Percentiles rank a stretch among this genome's conserved stretches.
phyloP scores from a whole-genome alignment of 1,284 basidiomycete genomes.

The Baeospora myosura region DNA sequence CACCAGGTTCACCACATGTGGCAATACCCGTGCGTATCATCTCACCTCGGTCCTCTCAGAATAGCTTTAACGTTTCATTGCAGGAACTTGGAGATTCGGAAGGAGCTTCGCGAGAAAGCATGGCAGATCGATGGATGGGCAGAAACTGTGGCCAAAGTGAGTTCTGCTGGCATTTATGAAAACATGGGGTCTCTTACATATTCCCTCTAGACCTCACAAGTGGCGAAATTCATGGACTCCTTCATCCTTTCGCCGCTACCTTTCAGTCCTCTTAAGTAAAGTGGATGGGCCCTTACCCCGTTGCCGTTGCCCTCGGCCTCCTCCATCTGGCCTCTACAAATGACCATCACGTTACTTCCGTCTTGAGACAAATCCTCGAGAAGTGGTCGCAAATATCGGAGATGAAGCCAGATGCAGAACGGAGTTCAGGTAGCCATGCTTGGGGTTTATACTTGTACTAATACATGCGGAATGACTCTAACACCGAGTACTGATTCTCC shows the following conservation, averaged over 20 bases:
- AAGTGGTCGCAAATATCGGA: no score
- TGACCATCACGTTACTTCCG: not conserved
- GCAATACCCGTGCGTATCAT: conserved; percentile 77
- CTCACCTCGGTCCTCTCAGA: conserved; percentile 1
- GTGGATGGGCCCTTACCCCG: no score
- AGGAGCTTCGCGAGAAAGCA: conserved; percentile 77
- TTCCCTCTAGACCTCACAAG: conserved; percentile 80
- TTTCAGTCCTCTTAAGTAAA: conserved; percentile 75
- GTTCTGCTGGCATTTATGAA: conserved; percentile 13
- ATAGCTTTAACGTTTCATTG: conserved; percentile 8
- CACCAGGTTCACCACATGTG: conserved; percentile 92
- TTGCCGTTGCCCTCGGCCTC: no score
- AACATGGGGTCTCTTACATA: not conserved
- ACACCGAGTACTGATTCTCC: no score
- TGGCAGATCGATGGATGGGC: conserved; percentile 94
- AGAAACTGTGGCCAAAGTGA: conserved; percentile 85
- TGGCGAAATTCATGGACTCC: conserved; percentile 73
- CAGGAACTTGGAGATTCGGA: conserved; percentile 74
- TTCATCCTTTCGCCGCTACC: conserved; percentile 67
- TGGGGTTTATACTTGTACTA: no score
- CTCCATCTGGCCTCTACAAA: conserved; percentile 7
- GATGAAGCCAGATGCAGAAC: no score
- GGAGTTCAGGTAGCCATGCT: no score
- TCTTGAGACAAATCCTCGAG: no score
- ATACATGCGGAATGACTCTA: no score